Conservation (phyloP, 2,329 filamentous ascomycete genomes). For the Colletotrichum brevisporum region DNA sequence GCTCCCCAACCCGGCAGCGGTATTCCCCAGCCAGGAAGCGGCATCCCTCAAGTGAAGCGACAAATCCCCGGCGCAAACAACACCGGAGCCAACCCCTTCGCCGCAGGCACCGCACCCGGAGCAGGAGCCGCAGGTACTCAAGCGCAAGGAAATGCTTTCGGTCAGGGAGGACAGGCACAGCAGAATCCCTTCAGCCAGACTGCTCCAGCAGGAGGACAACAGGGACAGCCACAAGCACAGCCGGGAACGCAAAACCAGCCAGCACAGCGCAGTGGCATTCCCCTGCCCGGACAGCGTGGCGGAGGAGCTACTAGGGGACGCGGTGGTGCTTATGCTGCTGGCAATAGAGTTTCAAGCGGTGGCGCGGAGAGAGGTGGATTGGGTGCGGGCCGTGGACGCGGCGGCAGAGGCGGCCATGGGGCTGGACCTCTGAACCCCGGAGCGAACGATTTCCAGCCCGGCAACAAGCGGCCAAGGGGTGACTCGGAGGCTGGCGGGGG, state of each 20-base stretch:
- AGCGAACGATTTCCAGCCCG: constrained; percentile 70
- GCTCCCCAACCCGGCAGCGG: constrained; percentile 1
- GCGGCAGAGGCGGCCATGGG: constrained; percentile 59
- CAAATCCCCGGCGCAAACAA: constrained; percentile 17
- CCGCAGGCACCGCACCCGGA: not conserved
- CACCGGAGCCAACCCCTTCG: constrained; percentile 35
- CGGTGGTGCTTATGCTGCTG: constrained; percentile 55
- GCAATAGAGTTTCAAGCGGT: constrained; percentile 53
- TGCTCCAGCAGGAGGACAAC: constrained; percentile 14
- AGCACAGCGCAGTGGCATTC: constrained; percentile 50
- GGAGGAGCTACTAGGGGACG: constrained; percentile 51
- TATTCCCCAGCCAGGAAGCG: constrained; percentile 27
- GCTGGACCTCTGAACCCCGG: constrained; percentile 60
- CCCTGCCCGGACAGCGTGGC: constrained; percentile 56
- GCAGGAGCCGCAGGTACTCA: constrained; percentile 8
- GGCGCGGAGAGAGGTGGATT: constrained; percentile 51
- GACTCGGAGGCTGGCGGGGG: constrained; percentile 59
- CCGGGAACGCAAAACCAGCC: constrained; percentile 27
- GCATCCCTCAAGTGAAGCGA: constrained; percentile 34
- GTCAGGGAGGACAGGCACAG: constrained; percentile 17
- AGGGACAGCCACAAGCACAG: constrained; percentile 29
- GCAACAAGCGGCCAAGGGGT: constrained; percentile 70
- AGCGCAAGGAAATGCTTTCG: constrained; percentile 18
- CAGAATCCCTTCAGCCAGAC: constrained; percentile 38
- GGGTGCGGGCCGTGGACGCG: constrained; percentile 50